A percentile compares a stretch with the other conserved stretches of the same genome.
These are phyloP conservation scores for Pigoraptor vietnamica DNA, from an alignment of 78 protist species.

Conservation along the genomic window DNA sequence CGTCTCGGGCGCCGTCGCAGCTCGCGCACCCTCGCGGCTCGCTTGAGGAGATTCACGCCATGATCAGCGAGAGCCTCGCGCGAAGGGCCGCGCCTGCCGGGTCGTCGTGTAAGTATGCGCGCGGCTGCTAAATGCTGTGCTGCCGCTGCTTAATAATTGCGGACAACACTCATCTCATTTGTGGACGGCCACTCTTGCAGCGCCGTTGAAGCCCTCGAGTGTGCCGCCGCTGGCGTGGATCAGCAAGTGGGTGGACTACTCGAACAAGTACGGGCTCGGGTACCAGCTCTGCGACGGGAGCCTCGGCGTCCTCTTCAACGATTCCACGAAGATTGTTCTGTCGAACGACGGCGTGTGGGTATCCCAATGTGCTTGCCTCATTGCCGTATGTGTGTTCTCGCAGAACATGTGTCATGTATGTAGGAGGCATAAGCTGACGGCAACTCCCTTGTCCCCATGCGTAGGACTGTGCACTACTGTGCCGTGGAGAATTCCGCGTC, in stretches of 20 bases:
- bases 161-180: neutral
- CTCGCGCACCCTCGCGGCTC: neutral
- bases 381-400: too few species aligned
- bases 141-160: neutral
- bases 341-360: neutral
- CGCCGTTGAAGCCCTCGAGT: neutral
- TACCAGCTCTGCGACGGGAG: slow-evolving; percentile 69
- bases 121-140: neutral
- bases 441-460: neutral
- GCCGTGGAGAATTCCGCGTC: neutral
- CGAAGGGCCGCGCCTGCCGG: too few species aligned
- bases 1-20: too few species aligned
- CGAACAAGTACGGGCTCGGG: slow-evolving; percentile 90
- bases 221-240: slow-evolving; percentile 35
- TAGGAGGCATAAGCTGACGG: too few species aligned
- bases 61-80: neutral
- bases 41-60: neutral
- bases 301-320: slow-evolving; percentile 88
- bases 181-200: neutral
- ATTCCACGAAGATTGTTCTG: slow-evolving; percentile 48
- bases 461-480: neutral
- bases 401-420: too few species aligned
- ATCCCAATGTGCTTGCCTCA: too few species aligned
- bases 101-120: too few species aligned
- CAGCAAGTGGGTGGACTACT: slow-evolving; percentile 70